Conservation (phyloP, 2,329 filamentous ascomycete species). For the Alternaria burnsii region DNA sequence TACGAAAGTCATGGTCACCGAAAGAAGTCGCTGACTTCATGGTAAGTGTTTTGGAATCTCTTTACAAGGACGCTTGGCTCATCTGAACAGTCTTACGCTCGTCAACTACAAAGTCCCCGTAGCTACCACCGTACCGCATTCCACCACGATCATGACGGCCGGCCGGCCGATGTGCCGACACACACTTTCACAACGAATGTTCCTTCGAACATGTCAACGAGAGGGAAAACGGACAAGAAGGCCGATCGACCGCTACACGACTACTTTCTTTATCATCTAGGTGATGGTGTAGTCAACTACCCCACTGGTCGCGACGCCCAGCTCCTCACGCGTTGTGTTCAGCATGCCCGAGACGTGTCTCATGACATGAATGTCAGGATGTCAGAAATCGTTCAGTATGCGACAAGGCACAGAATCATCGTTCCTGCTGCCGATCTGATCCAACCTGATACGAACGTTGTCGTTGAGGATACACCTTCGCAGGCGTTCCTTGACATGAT, state of each 20-base stretch:
- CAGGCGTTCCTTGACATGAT: neutral
- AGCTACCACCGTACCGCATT: neutral
- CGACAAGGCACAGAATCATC: neutral
- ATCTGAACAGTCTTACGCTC: neutral
- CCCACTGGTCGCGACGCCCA: neutral
- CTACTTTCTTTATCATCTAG: constrained; percentile 2
- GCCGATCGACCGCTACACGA: neutral
- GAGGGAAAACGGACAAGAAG: neutral
- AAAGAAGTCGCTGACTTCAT: neutral
- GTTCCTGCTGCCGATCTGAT: constrained; percentile 2
- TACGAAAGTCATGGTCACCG: neutral
- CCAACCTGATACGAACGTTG: neutral
- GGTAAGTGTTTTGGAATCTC: neutral
- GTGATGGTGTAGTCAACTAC: neutral
- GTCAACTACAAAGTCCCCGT: neutral
- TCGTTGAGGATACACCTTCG: neutral
- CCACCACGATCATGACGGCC: neutral
- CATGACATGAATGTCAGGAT: neutral
- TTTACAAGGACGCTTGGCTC: neutral
- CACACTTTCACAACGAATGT: neutral
- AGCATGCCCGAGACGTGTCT: neutral
- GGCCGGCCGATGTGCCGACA: neutral
- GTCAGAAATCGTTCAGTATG: neutral
- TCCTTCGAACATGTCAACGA: constrained; percentile 1
- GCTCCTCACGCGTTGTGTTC: neutral